Conservation (phyloP, 192 early-diverging fungal genomes). For the Coemansia sp. region DNA sequence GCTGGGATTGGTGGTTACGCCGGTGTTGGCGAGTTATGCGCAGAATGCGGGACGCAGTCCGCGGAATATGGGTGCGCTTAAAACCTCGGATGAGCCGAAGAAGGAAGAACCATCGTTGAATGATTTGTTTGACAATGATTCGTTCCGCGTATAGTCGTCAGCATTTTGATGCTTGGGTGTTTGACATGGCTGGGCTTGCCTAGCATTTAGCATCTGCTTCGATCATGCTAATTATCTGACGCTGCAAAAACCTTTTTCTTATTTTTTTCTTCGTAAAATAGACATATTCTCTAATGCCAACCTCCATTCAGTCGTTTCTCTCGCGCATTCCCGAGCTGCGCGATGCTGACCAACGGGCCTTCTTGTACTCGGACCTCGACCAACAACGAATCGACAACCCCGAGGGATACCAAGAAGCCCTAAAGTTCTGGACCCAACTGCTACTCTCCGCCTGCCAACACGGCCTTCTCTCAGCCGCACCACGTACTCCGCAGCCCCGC, state of each 20-base stretch:
- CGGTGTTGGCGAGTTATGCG: constrained; percentile 29
- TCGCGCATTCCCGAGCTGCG: constrained; percentile 17
- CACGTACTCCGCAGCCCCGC: background rate
- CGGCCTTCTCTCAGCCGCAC: constrained; percentile 16
- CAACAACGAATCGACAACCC: constrained; percentile 40
- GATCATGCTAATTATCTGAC: background rate
- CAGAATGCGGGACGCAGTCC: constrained; percentile 31
- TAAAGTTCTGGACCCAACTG: constrained; percentile 30
- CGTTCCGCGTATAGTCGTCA: background rate
- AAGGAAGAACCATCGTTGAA: background rate
- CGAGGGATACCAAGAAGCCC: constrained; percentile 35
- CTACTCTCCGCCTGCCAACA: constrained; percentile 12
- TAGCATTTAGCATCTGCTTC: no score
- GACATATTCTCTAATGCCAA: constrained; percentile 3
- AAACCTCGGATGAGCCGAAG: background rate
- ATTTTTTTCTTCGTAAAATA: background rate
- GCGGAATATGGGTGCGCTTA: background rate
- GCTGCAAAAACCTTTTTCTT: background rate
- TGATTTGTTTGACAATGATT: background rate
- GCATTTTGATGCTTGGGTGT: background rate
- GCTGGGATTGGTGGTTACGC: constrained; percentile 56
- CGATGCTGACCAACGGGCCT: constrained; percentile 39
- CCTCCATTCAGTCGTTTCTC: background rate
- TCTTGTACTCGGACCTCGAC: constrained; percentile 43
- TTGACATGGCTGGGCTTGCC: background rate